Evolutionary conservation across 345 rosid genomes (phyloP), one percentile per base, ranked within the genome.

Genomic region (Toxicodendron radicans): DNA sequence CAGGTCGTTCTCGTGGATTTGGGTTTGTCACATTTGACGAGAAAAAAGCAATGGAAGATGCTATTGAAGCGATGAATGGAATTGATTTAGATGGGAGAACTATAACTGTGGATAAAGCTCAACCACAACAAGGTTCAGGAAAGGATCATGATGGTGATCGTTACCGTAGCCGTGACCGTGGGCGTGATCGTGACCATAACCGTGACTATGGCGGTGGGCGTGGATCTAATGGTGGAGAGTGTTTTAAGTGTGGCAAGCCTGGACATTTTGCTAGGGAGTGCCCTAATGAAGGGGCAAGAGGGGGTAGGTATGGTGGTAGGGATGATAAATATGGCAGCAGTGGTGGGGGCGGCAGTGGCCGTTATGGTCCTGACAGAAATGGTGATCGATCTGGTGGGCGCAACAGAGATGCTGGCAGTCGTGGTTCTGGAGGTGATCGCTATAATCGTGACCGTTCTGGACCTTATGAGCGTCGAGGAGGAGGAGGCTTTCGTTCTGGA

Each of bases 201-300:
- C 84, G 87, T 73, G 89, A 85, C 21, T 79, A 79, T 85, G 94
- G 89, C 24, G 78, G 91, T 41, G 84, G 91, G 38, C 86, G 90
- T 58, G 88, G 92, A 71, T 64, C 80, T 61, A 84, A 83, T 79
- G 87, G 93, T 72, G 97, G 96, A 73, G 98, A 89, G 46, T 94
- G 98, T 85, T 94, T 94, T 70, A 92, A 87, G 79, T 94, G 98
- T 63, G 97, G 97, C 68, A 94, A 94, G 80, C 97, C 97, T 78
- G 97, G 98, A 49, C 98, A 94, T 79, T 94, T 94, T 81, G 97
- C 98, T 43, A 81, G 98, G 81, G 98, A 94, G 78, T 94, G 97
- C 75, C 97, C 97, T 35, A 79, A 88, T 79, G 98, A 88, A 74
- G 87, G 85, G 32, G 85, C 73, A 71, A 80, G 86, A 75, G 76